phyloP scores from a whole-genome alignment of 352 stramenopile species.

The Globisporangium orthogonon region DNA sequence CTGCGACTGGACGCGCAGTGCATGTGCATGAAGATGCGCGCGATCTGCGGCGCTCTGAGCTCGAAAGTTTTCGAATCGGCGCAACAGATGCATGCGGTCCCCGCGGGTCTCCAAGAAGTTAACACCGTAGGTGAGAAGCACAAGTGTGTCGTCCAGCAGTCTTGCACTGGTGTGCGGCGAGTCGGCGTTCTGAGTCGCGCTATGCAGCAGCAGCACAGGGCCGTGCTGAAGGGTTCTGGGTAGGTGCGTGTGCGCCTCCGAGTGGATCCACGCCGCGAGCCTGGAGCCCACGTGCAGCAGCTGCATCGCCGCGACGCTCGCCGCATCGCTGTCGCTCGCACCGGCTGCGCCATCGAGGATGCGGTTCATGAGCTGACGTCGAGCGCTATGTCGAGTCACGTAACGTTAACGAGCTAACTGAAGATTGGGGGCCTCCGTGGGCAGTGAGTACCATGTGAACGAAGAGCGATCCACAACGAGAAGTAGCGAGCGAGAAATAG shows the following conservation, averaged over 20 bases:
- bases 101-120: conserved; percentile 26
- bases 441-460: no score
- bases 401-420: not conserved
- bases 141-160: conserved; percentile 38
- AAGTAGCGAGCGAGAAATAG: no score
- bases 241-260: conserved; percentile 16
- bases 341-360: not conserved
- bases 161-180: conserved; percentile 28
- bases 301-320: conserved; percentile 12
- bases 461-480: no score
- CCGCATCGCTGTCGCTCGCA: not conserved
- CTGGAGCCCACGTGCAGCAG: conserved; percentile 18
- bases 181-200: conserved; percentile 20
- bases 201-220: conserved; percentile 22
- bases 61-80: conserved; percentile 12
- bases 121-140: conserved; percentile 37
- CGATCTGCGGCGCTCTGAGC: conserved; percentile 10
- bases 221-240: conserved; percentile 23
- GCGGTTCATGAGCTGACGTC: not conserved
- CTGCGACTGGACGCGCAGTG: conserved; percentile 21
- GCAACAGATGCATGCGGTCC: conserved; percentile 7
- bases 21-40: conserved; percentile 15
- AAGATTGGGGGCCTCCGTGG: not conserved
- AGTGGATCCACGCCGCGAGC: conserved; percentile 19
- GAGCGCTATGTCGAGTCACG: conserved; percentile 7